A percentile compares a stretch with the other conserved stretches of the same genome.
Conservation (phyloP, 2,329 filamentous ascomycete genomes). For the Pseudocercospora cruenta region DNA sequence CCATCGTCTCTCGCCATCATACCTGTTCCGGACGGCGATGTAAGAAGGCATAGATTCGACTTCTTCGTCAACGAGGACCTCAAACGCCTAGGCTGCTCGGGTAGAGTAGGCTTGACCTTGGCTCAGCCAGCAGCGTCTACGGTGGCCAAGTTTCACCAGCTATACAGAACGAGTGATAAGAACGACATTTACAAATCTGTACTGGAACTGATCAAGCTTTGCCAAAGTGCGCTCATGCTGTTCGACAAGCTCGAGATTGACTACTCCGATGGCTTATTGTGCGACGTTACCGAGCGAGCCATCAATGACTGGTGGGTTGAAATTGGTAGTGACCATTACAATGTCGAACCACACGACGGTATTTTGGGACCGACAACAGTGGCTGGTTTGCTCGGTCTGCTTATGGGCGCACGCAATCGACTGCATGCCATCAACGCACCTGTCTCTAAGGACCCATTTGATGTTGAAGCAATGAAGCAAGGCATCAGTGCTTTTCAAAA, state of each 20-base stretch:
- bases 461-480: constrained; percentile 77
- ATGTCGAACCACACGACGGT: constrained; percentile 88
- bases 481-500: constrained; percentile 91
- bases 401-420: constrained; percentile 88
- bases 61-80: constrained; percentile 95
- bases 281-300: constrained; percentile 87
- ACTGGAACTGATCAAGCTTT: constrained; percentile 85
- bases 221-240: constrained; percentile 83
- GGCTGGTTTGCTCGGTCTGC: constrained; percentile 79
- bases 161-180: constrained; percentile 85
- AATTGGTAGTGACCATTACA: constrained; percentile 88
- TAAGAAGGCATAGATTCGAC: constrained; percentile 74
- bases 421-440: constrained; percentile 83
- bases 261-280: constrained; percentile 89
- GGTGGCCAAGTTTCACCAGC: constrained; percentile 85
- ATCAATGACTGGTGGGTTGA: constrained; percentile 96
- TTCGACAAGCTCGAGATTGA: constrained; percentile 86
- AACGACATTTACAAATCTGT: constrained; percentile 78
- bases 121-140: constrained; percentile 78
- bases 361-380: constrained; percentile 92
- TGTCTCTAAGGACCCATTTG: constrained; percentile 88
- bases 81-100: constrained; percentile 89
- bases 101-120: constrained; percentile 81
- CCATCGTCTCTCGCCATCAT: constrained; percentile 93
- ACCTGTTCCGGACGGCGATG: constrained; percentile 81